Conservation (phyloP, 352 stramenopile genomes). For the Globisporangium iwayamae region DNA sequence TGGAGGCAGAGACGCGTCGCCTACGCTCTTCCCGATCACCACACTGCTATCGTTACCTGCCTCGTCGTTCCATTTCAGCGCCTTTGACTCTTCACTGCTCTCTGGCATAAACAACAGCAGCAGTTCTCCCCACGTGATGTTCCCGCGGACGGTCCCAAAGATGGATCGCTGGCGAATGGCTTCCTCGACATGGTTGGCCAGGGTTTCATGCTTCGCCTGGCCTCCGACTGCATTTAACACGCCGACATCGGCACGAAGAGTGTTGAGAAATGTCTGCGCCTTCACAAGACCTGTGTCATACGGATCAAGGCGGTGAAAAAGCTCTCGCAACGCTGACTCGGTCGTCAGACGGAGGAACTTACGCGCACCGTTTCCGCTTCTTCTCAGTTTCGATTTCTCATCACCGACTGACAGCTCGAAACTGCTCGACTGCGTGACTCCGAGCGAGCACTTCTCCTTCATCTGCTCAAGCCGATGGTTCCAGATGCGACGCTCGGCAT, state of each 20-base stretch:
- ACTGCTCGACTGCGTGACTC: background rate
- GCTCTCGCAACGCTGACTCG: constrained; percentile 42
- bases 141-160: constrained; percentile 20
- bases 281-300: constrained; percentile 57
- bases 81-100: background rate
- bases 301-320: constrained; percentile 69
- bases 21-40: background rate
- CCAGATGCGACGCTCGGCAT: constrained; percentile 37
- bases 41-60: background rate
- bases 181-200: constrained; percentile 41
- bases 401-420: background rate
- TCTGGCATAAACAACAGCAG: constrained; percentile 64
- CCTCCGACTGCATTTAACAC: constrained; percentile 37
- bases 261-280: constrained; percentile 27
- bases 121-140: constrained; percentile 75
- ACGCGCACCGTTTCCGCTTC: background rate
- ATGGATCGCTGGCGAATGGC: constrained; percentile 26
- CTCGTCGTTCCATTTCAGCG: background rate
- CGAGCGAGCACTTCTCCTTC: constrained; percentile 11
- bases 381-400: constrained; percentile 5
- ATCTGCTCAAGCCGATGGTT: constrained; percentile 26
- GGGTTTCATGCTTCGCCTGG: constrained; percentile 23
- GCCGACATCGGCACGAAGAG: constrained; percentile 28
- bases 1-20: background rate
- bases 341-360: constrained; percentile 45